These are phyloP conservation scores for Kurtzmaniella cleridarum DNA, from an alignment of 805 yeast genomes.

Conservation along the genomic window DNA sequence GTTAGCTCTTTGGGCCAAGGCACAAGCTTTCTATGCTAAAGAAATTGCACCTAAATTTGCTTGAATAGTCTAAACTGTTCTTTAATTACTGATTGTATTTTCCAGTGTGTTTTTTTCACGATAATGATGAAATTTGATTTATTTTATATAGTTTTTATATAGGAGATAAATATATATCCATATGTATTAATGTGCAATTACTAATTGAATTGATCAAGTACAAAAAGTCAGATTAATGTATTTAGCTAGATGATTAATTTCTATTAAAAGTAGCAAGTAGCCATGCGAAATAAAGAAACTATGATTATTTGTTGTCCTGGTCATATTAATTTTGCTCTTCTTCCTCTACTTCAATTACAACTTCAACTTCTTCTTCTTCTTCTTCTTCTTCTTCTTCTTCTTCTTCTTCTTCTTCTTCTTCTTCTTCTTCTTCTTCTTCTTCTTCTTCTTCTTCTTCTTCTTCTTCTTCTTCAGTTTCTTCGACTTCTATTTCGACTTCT, in stretches of 20 bases:
- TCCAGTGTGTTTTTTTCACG: not conserved
- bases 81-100: not conserved
- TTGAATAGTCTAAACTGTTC: not conserved
- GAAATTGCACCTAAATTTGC: constrained; percentile 15
- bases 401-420: not conserved
- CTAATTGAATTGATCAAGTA: too few species aligned
- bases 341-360: not conserved
- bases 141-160: not conserved
- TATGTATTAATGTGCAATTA: not conserved
- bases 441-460: constrained; percentile 2
- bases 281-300: too few species aligned
- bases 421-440: constrained; percentile 1
- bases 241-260: too few species aligned
- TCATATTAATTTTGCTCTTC: not conserved
- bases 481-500: constrained; percentile 4
- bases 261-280: too few species aligned
- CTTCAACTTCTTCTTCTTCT: not conserved
- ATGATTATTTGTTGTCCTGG: too few species aligned
- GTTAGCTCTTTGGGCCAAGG: constrained; percentile 13
- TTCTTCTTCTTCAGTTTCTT: not conserved
- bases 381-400: not conserved
- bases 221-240: too few species aligned
- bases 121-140: not conserved
- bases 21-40: constrained; percentile 15
- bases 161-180: not conserved